A percentile compares a stretch with the other conserved stretches of the same genome.
phyloP scores from a whole-genome alignment of 345 rosid genomes.

The Gossypioides kirkii region DNA sequence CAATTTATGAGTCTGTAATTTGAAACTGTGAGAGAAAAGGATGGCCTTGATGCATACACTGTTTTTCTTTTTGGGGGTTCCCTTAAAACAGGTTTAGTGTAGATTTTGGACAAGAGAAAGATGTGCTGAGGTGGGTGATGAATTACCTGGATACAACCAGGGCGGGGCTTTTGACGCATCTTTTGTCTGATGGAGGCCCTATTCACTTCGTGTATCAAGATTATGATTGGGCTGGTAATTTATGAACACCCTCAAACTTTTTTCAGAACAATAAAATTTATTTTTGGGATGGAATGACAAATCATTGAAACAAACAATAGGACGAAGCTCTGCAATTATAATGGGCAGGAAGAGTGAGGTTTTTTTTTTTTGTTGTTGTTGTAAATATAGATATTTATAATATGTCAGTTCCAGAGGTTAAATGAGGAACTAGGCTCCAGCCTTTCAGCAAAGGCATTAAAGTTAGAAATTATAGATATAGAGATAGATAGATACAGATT shows the following conservation, averaged over 20 bases:
- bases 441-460: background rate
- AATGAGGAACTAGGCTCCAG: background rate
- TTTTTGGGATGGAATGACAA: background rate
- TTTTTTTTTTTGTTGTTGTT: background rate
- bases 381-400: background rate
- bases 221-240: slow-evolving; percentile 76
- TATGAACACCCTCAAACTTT: background rate
- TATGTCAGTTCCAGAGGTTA: background rate
- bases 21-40: too few species aligned
- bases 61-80: background rate
- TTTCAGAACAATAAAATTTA: background rate
- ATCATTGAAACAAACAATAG: background rate
- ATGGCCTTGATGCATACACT: background rate
- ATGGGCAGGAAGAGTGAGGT: background rate
- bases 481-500: background rate
- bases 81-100: slow-evolving; percentile 48
- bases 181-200: slow-evolving; percentile 62
- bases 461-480: background rate
- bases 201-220: slow-evolving; percentile 57
- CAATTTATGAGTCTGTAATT: too few species aligned
- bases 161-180: slow-evolving; percentile 78
- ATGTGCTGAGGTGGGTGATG: slow-evolving; percentile 64
- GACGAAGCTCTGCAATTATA: background rate
- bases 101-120: slow-evolving; percentile 73
- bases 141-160: slow-evolving; percentile 65